These are phyloP conservation scores for Saccharomycopsis crataegensis DNA, from an alignment of 1,139 yeast genomes.

Conservation along the genomic window DNA sequence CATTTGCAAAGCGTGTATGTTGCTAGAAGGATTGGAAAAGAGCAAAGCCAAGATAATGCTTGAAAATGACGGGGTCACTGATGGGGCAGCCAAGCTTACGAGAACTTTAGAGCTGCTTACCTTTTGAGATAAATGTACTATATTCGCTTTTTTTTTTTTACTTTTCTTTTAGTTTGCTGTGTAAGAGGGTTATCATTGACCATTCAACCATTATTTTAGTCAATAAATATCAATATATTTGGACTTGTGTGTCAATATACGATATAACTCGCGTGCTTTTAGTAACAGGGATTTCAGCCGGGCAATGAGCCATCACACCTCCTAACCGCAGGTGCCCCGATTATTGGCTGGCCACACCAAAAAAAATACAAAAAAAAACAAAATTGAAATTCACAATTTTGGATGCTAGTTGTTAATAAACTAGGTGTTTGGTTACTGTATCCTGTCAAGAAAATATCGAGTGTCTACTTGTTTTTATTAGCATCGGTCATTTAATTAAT, in stretches of 20 bases:
- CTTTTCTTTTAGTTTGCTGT: too few species aligned
- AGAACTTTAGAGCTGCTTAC: constrained; percentile 59
- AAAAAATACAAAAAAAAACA: not conserved
- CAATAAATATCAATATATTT: too few species aligned
- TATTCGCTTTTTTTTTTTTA: not conserved
- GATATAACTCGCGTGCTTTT: too few species aligned
- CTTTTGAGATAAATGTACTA: constrained; percentile 32
- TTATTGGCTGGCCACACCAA: not conserved
- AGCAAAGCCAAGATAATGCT: constrained; percentile 56
- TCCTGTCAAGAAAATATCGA: too few species aligned
- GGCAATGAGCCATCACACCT: not conserved
- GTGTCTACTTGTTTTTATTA: too few species aligned
- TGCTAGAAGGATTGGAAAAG: constrained; percentile 76
- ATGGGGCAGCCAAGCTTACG: constrained; percentile 58
- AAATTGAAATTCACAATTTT: not conserved
- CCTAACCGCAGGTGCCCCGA: not conserved
- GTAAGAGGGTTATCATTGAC: too few species aligned
- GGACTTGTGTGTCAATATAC: too few species aligned
- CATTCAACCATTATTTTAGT: too few species aligned
- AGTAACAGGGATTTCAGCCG: too few species aligned
- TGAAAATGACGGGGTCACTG: constrained; percentile 39
- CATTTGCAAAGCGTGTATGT: constrained; percentile 88
- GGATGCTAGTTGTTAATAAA: not conserved
- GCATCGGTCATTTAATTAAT: not conserved
- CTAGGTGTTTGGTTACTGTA: too few species aligned